Evolutionary conservation across 352 stramenopile species (phyloP), one percentile per base, ranked within the genome.

Genomic region (Globisporangium splendens): DNA sequence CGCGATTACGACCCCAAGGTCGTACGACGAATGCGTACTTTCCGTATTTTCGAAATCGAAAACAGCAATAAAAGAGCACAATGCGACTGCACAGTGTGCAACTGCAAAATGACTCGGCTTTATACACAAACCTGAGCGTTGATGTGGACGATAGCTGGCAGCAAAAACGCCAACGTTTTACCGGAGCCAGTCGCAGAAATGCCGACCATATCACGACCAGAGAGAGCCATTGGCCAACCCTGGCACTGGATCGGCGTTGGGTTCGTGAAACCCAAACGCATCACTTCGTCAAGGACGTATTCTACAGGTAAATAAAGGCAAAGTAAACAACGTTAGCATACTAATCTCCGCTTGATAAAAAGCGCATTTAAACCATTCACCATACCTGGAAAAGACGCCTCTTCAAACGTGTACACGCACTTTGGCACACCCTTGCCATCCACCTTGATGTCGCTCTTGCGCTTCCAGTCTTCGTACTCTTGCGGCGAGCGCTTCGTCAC

Each of bases 71-170:
- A 52, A 10, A 38, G 5, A 46, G 22, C 22, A 41, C 8, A 52
- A 39, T 31, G 14, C 51, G 62, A 56, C 28, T 10, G 28, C 28
- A 35, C 28, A 56, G 59, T 56, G 58, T 48, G 39, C 20, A 33
- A n/a, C 3, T 8, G 46, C 11, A 28, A 46, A 18, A 31, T 41
- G 48, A 47, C 18, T 33, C 42, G 18, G 69, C 63, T 69, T 73
- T 70, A 79, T 64, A 24, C 59, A 91, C 84, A 83, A 94, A 98
- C 96, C 94, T 99, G 96, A 66, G 96, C 97, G 80, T 99, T 99
- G 83, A 99, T 99, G 79, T 99, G 98, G 66, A 99, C 98, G 88
- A 99, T 99, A 38, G 93, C 97, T 13, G 97, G 97, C n/a, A 99
- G 80, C 68, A 99, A 86, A 81, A 99, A 99, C 35, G 97, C 95